Evolutionary conservation across 2,329 filamentous ascomycete genomes (phyloP).

Genomic region (Verticillium dahliae): DNA sequence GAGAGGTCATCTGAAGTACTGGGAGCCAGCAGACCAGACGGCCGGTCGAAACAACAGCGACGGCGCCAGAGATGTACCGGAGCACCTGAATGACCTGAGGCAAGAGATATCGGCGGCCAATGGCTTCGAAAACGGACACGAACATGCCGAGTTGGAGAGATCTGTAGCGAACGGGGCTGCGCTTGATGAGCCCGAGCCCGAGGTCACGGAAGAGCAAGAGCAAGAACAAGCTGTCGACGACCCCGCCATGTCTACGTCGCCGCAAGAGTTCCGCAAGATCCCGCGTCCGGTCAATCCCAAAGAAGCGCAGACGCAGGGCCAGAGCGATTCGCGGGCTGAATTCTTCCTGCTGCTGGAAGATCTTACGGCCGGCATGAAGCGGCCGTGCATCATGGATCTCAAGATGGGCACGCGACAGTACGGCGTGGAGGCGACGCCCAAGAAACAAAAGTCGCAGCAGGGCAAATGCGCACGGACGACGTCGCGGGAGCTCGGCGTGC

Average conservation of each 20-base stretch:
- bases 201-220: not conserved
- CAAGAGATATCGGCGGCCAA: not conserved
- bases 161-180: not conserved
- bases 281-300: constrained; percentile 67
- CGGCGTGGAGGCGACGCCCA: constrained; percentile 82
- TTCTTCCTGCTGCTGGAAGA: constrained; percentile 93
- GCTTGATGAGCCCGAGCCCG: constrained; percentile 1
- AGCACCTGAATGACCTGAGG: not conserved
- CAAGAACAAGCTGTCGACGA: constrained; percentile 2
- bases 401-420: constrained; percentile 99
- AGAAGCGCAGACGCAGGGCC: constrained; percentile 59
- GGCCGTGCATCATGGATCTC: constrained; percentile 91
- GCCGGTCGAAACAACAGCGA: constrained; percentile 69
- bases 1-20: constrained; percentile 79
- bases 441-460: constrained; percentile 89
- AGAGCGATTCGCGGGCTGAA: constrained; percentile 63
- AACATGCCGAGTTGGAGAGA: not conserved
- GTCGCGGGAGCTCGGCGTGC: constrained; percentile 82
- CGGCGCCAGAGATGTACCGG: constrained; percentile 26
- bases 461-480: constrained; percentile 91
- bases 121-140: not conserved
- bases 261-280: constrained; percentile 34
- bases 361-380: constrained; percentile 91
- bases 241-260: constrained; percentile 22
- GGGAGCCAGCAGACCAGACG: constrained; percentile 76